Evolutionary conservation across 495 filamentous ascomycete genomes (phyloP), one percentile per base, ranked within the genome.

Genomic region (Hypoxylon intermedium): DNA sequence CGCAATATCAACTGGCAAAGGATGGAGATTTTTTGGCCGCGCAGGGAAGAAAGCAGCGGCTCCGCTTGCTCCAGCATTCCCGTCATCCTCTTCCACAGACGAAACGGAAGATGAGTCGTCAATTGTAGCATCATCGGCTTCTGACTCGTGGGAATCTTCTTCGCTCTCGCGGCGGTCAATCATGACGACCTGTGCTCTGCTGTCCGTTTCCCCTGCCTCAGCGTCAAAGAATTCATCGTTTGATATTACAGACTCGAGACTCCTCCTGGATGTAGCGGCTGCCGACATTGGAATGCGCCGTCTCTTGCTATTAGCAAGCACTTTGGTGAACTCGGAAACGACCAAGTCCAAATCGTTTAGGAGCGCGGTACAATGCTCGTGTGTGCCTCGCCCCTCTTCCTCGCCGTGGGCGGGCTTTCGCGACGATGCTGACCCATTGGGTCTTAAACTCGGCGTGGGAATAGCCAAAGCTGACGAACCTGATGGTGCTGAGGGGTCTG

Each of bases 161-260:
- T 87, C 87, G 20, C 83, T 86, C 38, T 81, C 85, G 55, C 78
- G 80, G 46, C 79, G 79, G 55, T 88, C 84, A 58, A 98, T 90
- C 41, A 85, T 85, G 63, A 96, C 77, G 1, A 97, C 78, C 52
- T 87, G 87, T 36, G 88, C 85, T n/a, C 75, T 72, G 18, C 41
- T 60, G 20, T 81, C 80, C 5, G 40, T 60, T 19, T 82, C 86
- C 6, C 87, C 90, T 38, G 87, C 90, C 47, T 86, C 84, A 1
- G 94, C 94, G 68, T 98, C 94, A 60, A 96, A 98, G 74, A 96
- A 98, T 67, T 98, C 95, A 24, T 94, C 89, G 1, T 85, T 83
- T 6, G 88, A 83, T 44, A 87, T 82, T 2, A 77, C 75, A 6
- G 91, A 93, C 63, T 97, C 94, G 31, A 92, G 82, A 72, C 92